Evolutionary conservation across 2,329 filamentous ascomycete genomes (phyloP).

Genomic region (Pseudogymnoascus sp.): DNA sequence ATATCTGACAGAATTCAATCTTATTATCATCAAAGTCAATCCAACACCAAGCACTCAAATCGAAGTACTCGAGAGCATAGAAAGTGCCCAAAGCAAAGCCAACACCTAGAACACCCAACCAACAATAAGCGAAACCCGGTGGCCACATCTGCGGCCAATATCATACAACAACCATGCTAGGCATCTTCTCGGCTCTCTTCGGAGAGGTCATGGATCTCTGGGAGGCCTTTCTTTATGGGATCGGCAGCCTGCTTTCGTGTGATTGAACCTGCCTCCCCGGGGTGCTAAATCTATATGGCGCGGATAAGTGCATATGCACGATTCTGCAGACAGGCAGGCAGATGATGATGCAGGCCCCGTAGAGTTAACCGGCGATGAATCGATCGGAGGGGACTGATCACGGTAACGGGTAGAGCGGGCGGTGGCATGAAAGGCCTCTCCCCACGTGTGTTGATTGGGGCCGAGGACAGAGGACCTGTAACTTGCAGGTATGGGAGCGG

Average conservation of each 20-base stretch:
- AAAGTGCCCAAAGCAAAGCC: background rate
- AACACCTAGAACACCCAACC: background rate
- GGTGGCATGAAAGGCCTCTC: background rate
- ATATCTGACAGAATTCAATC: background rate
- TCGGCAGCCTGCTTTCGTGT: conserved; percentile 14
- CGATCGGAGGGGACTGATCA: background rate
- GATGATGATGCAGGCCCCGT: background rate
- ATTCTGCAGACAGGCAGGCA: background rate
- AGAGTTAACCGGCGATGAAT: background rate
- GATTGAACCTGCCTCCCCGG: background rate
- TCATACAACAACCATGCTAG: conserved; percentile 16
- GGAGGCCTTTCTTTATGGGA: conserved; percentile 18
- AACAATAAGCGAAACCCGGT: background rate
- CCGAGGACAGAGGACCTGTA: background rate
- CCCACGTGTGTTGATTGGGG: background rate
- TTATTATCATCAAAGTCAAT: background rate
- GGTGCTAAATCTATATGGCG: background rate
- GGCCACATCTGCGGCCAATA: background rate
- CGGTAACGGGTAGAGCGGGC: background rate
- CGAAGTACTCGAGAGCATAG: background rate
- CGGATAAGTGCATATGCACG: conserved; percentile 4
- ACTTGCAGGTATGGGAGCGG: background rate
- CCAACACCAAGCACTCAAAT: background rate
- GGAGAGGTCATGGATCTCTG: conserved; percentile 22
- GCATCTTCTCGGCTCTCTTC: conserved; percentile 20